Base-by-base conservation (phyloP, 768 basidiomycete species). In the Sporobolomyces phaffii region DNA sequence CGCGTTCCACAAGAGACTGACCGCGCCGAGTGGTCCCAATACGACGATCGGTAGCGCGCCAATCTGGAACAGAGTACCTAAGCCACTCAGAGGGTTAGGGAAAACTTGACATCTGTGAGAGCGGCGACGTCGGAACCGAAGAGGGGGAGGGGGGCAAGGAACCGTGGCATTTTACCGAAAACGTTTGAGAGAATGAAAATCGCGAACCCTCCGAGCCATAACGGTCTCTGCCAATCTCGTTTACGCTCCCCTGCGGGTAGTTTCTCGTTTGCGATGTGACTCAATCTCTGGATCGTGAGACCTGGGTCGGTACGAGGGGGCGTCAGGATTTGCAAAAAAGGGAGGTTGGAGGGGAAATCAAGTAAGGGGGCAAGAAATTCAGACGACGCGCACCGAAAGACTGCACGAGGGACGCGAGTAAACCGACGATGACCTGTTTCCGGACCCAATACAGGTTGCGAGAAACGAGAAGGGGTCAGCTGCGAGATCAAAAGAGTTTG, bases 1-100 rank as follows among this genome's bases (percentile, higher is more conserved):
- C 6, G 91, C 91, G 76, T 97, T 97, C 89, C 89, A 94, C 33
- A 97, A 83, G 33, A 97, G 83, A 3, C 89, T 91, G n/a, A 93
- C 88, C 0, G 91, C 92, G 15, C 92, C 92, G 6, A 97, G 82
- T 0, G 92, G 92, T 0, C 91, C 92, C 57, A 97, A 87, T 62
- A 97, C 90, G 65, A 94, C 91, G 70, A 97, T 90, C 4, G 92
- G 91, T 17, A 97, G 84, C 3, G 91, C 89, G 13, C 90, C 91
- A 45, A 97, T 90, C 79, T 94, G 92, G 72, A 94, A 88, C 41
- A 93, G 78, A 2, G 90, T 91, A 10, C 73, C 74, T 52, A 29
- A n/a, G 57, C 60, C 5, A n/a, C 8, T 7, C 29, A n/a, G n/a
- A n/a, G n/a, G n/a, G n/a, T n/a, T n/a, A n/a, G n/a, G n/a, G n/a